Evolutionary conservation across 2,329 filamentous ascomycete species (phyloP).

Genomic region (Coniochaeta pulveracea): DNA sequence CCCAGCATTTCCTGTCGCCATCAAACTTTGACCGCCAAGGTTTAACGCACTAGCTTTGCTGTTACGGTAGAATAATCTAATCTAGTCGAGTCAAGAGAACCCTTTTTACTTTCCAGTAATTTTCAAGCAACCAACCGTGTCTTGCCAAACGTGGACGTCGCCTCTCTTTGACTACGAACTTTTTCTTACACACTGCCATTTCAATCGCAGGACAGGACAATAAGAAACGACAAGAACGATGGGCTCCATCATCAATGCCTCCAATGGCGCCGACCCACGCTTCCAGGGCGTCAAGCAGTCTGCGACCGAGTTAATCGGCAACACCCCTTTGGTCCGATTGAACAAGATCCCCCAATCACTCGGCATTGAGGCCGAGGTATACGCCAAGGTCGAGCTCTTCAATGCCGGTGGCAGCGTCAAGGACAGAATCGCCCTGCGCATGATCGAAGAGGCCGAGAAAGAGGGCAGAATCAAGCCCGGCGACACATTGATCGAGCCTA

Average conservation of each 20-base stretch:
- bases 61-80: too few species aligned
- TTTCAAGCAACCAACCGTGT: background rate
- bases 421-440: conserved; percentile 88
- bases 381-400: conserved; percentile 86
- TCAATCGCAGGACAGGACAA: background rate
- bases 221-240: background rate
- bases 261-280: conserved; percentile 1
- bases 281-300: conserved; percentile 25
- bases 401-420: conserved; percentile 92
- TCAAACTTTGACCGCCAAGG: too few species aligned
- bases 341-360: conserved; percentile 88
- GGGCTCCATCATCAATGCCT: background rate
- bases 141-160: too few species aligned
- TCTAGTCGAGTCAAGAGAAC: background rate
- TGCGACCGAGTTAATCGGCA: conserved; percentile 82
- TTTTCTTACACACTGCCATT: background rate
- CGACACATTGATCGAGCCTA: conserved; percentile 95
- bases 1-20: background rate
- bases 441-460: conserved; percentile 93
- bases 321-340: conserved; percentile 87
- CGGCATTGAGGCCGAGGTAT: conserved; percentile 80
- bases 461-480: conserved; percentile 91
- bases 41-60: background rate
- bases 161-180: background rate
- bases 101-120: background rate